Evolutionary conservation across 768 basidiomycete species (phyloP), one percentile per base, ranked within the genome.

Genomic region (Lentinus brumalis): DNA sequence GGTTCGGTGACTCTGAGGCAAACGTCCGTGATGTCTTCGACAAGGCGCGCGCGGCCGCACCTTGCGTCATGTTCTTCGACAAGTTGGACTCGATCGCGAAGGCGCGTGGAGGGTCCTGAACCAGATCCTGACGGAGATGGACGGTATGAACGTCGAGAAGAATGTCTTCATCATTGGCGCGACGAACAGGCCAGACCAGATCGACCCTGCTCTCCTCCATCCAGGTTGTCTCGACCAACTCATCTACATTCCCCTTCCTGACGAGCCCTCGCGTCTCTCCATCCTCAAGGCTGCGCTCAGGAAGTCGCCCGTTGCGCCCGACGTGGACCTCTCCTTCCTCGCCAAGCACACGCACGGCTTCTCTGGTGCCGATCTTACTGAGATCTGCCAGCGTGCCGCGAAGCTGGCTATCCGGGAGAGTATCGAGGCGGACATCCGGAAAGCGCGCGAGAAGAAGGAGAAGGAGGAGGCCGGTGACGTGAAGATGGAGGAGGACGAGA

Each of bases 21-120:
- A 99, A 99, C 71, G 97, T 99, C 63, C 94, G 97, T 69, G 96
- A 98, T 68, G 94, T 98, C 65, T 99, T 99, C 77, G 97, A 99
- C 85, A 98, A 98, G 79, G 97, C 97, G 31, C 93, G 97, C 67
- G 97, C 97, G 16, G 97, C 97, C 9, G 96, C 97, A 31, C 97
- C 97, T 57, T 98, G 97, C 73, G 97, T 99, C 68, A 97, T 99
- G 94, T 99, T 99, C 92, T 99, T 99, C 78, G 97, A 99, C 70
- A 97, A 99, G 76, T 82, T 99, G 74, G 97, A 99, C 75, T 97
- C 96, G 15, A 98, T 99, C 70, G 97, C 97, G 49, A 98, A 98
- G 80, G 86, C 95, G 55, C 93, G 97, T 77, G 97, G 97, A 63
- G 85, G 86, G 97, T 98, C 15, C 83, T 99, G 60, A 98, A 99